phyloP scores from a whole-genome alignment of 306 rosid species.

The Cucumis sativus region DNA sequence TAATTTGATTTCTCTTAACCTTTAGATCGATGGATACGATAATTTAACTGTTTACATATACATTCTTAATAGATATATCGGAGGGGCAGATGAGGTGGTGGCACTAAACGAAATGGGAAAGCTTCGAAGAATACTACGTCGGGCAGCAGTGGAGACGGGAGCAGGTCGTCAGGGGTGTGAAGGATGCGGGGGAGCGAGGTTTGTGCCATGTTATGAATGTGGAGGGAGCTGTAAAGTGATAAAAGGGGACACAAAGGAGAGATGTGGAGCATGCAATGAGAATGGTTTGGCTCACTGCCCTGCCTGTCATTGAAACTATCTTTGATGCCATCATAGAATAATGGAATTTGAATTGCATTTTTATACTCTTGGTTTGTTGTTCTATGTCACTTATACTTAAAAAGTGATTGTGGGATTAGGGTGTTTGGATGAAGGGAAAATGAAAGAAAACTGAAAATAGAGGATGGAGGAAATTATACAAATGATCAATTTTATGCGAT shows the following conservation, averaged over 20 bases:
- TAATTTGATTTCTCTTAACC: too few species aligned
- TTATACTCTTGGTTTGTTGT: background rate
- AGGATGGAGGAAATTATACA: too few species aligned
- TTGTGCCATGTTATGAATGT: slow-evolving; percentile 78
- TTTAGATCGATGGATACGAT: too few species aligned
- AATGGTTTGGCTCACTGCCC: slow-evolving; percentile 69
- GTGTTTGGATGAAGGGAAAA: background rate
- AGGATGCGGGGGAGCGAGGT: slow-evolving; percentile 76
- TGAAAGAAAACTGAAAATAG: background rate
- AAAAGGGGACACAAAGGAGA: slow-evolving; percentile 19
- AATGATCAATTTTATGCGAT: background rate
- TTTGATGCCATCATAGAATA: background rate
- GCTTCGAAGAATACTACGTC: slow-evolving; percentile 37
- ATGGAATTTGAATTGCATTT: background rate
- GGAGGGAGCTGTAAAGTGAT: slow-evolving; percentile 66
- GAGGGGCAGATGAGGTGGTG: slow-evolving; percentile 49
- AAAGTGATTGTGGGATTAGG: background rate
- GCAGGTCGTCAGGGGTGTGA: slow-evolving; percentile 41
- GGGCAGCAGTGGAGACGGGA: slow-evolving; percentile 59
- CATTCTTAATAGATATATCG: slow-evolving; percentile 23
- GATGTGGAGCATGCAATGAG: slow-evolving; percentile 63
- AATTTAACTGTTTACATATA: too few species aligned
- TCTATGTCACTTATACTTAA: background rate
- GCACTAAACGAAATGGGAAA: slow-evolving; percentile 59
- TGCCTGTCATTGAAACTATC: slow-evolving; percentile 20